Evolutionary conservation across 768 basidiomycete genomes (phyloP), one percentile per base, ranked within the genome.

Genomic region (Cystofilobasidium macerans): DNA sequence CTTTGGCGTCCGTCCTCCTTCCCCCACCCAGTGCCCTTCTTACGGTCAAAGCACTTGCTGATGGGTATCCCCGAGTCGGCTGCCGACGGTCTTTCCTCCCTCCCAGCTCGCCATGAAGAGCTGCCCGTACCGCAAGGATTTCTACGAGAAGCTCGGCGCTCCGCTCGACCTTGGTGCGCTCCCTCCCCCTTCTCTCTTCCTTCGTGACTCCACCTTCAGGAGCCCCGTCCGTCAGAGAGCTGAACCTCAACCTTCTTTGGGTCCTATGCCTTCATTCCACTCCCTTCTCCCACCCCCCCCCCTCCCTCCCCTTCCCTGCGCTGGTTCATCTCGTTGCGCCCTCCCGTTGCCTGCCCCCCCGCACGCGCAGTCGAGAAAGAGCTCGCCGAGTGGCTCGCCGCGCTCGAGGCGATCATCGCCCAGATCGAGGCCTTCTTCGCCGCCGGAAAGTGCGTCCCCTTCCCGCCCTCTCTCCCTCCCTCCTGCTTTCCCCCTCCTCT

Each of bases 21-120:
- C 28, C 38, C 36, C n/a, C 30, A 22, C 33, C 42, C 48, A 40
- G 43, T 61, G 28, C 18, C 35, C 56, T 56, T 11, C 33, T 24
- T 40, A 7, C 47, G 9, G 38, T 60, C 24, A 48, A 35, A 22
- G 53, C 6, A 51, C 24, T 33, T 26, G 38, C 38, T 40, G 38
- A 40, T 16, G 38, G 38, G 9, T 16, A 40, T n/a, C n/a, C n/a
- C n/a, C n/a, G n/a, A n/a, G n/a, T n/a, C n/a, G n/a, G 38, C 38
- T 8, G 38, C 8, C 38, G 38, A 8, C 38, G 38, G 38, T 8
- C 38, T 8, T 20, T 4, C 42, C 18, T 12, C 28, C 33, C 18
- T 36, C 33, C 38, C 71, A 85, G 83, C 77, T 81, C 65, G 83
- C 84, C n/a, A 82, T 84, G 83, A 84, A 82, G 74, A 82, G 83